Percentiles rank a stretch among this genome's conserved stretches.
Evolutionary conservation across 1,284 basidiomycete genomes (phyloP).

Genomic region (Phellinidium pouzarii): DNA sequence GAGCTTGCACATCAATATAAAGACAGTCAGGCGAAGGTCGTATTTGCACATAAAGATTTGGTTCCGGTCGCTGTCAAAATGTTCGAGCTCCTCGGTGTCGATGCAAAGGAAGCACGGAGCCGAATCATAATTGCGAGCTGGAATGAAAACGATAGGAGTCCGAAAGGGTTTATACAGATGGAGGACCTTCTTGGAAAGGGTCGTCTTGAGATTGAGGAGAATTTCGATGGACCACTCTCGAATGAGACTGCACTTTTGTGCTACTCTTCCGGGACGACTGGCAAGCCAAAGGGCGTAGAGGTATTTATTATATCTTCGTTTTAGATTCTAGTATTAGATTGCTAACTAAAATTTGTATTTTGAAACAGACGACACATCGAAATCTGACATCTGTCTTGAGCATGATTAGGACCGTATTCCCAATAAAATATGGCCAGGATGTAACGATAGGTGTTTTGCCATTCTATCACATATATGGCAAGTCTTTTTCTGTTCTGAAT

Average conservation of each 20-base stretch:
- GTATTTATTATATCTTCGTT: slow-evolving; percentile 22
- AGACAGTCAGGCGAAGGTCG: slow-evolving; percentile 46
- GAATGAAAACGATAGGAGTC: slow-evolving; percentile 24
- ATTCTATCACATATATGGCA: slow-evolving; percentile 56
- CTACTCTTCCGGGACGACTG: slow-evolving; percentile 62
- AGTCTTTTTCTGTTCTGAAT: slow-evolving; percentile 13
- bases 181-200: slow-evolving; percentile 41
- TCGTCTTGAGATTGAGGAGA: slow-evolving; percentile 39
- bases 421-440: slow-evolving; percentile 36
- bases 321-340: neutral
- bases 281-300: slow-evolving; percentile 46
- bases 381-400: slow-evolving; percentile 51
- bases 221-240: slow-evolving; percentile 40
- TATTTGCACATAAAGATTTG: slow-evolving; percentile 49
- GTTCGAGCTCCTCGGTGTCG: slow-evolving; percentile 36
- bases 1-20: slow-evolving; percentile 46
- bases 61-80: slow-evolving; percentile 39
- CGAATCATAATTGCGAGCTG: slow-evolving; percentile 40
- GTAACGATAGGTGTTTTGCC: slow-evolving; percentile 52
- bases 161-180: slow-evolving; percentile 29
- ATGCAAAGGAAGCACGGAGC: slow-evolving; percentile 34
- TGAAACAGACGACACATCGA: slow-evolving; percentile 52
- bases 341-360: neutral
- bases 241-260: slow-evolving; percentile 57
- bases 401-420: slow-evolving; percentile 38